Conservation (phyloP, 2,329 filamentous ascomycete genomes). For the Stachybotrys echinatus region DNA sequence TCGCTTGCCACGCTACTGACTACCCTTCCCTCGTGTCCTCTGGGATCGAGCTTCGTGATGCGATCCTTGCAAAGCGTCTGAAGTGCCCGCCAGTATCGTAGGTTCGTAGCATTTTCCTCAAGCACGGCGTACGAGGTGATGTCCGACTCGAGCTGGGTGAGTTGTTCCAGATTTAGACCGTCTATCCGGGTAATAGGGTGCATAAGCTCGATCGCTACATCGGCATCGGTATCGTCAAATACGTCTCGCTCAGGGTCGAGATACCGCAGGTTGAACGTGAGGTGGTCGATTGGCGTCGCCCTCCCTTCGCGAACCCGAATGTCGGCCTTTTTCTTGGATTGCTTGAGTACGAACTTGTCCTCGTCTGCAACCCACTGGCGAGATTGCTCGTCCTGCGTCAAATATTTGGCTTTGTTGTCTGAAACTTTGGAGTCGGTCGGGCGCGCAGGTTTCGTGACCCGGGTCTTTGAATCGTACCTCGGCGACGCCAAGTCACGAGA, state of each 20-base stretch:
- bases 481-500: conserved; percentile 49
- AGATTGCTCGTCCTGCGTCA: conserved; percentile 73
- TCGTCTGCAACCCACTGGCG: conserved; percentile 87
- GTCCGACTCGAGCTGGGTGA: conserved; percentile 74
- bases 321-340: conserved; percentile 96
- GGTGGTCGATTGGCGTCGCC: conserved; percentile 87
- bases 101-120: conserved; percentile 72
- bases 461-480: conserved; percentile 47
- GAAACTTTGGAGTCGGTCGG: conserved; percentile 20
- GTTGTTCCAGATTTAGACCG: conserved; percentile 58
- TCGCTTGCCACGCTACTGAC: conserved; percentile 79
- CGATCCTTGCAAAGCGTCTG: conserved; percentile 77
- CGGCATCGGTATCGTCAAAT: conserved; percentile 78
- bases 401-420: conserved; percentile 33
- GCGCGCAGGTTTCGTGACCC: conserved; percentile 48
- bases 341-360: conserved; percentile 91
- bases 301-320: conserved; percentile 89
- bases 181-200: conserved; percentile 80
- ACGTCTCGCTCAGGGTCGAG: conserved; percentile 80
- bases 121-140: conserved; percentile 75
- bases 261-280: conserved; percentile 84
- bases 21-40: conserved; percentile 62
- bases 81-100: conserved; percentile 90
- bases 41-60: conserved; percentile 58
- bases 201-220: conserved; percentile 68